phyloP scores from a whole-genome alignment of 2,329 filamentous ascomycete species.

The Thelonectria rubi region DNA sequence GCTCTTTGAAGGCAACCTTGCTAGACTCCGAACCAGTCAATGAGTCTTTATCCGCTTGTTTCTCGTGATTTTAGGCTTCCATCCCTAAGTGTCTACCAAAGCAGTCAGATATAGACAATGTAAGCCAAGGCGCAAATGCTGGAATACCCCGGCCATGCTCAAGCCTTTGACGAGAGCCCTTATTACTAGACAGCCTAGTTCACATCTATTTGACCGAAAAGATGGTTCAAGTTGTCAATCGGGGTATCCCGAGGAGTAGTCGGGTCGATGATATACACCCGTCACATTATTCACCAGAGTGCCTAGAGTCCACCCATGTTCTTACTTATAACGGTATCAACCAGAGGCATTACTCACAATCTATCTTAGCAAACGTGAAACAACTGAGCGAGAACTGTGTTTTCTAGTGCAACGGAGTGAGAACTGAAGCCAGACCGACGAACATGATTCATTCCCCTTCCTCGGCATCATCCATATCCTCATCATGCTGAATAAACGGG shows the following conservation, averaged over 20 bases:
- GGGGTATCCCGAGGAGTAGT: no score
- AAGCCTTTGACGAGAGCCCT: not conserved
- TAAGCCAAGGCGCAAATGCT: not conserved
- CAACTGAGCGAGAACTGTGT: not conserved
- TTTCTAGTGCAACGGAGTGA: not conserved
- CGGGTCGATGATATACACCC: no score
- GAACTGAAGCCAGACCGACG: not conserved
- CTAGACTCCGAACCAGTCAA: not conserved
- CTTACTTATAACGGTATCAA: no score
- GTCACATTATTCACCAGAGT: no score
- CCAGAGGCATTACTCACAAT: no score
- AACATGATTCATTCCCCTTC: slow-evolving; percentile 19
- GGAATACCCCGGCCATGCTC: not conserved
- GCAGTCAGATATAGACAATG: not conserved
- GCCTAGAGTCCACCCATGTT: no score
- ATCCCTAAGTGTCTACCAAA: not conserved
- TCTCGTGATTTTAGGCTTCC: not conserved
- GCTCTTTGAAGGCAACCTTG: not conserved
- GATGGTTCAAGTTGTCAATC: no score
- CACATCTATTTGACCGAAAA: no score
- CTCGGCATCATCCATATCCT: slow-evolving; percentile 45
- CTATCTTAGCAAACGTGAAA: not conserved
- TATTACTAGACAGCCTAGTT: not conserved
- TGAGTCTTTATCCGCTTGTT: not conserved
- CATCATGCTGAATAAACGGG: slow-evolving; percentile 72